Evolutionary conservation across 345 rosid genomes (phyloP).

Genomic region (Salix brachista): DNA sequence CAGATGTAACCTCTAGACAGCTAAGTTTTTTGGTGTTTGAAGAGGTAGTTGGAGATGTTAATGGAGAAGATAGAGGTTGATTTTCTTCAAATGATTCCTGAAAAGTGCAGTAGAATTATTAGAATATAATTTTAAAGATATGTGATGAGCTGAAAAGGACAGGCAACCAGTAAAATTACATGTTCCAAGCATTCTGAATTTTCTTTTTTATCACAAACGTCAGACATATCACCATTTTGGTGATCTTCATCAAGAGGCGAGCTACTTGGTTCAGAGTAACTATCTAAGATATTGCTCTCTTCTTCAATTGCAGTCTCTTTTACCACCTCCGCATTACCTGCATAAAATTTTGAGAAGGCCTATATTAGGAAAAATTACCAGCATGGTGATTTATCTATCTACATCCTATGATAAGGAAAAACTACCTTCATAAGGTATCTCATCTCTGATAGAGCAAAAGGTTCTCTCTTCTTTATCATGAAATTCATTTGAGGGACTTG

Average conservation of each 20-base stretch:
- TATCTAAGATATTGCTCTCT: constrained; percentile 24
- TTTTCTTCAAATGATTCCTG: constrained; percentile 43
- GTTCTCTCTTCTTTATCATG: constrained; percentile 34
- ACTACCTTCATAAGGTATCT: constrained; percentile 46
- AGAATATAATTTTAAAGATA: background rate
- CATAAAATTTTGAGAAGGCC: constrained; percentile 15
- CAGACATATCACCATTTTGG: constrained; percentile 24
- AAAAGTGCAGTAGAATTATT: constrained; percentile 13
- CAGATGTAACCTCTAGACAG: constrained; percentile 41
- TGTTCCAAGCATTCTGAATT: constrained; percentile 25
- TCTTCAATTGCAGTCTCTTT: constrained; percentile 27
- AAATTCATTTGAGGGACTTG: constrained; percentile 22
- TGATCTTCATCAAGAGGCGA: constrained; percentile 23
- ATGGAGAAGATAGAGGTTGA: constrained; percentile 39
- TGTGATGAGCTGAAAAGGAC: constrained; percentile 8
- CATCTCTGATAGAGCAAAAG: constrained; percentile 15
- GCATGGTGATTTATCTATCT: background rate
- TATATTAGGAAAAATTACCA: background rate
- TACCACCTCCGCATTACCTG: constrained; percentile 33
- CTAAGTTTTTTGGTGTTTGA: constrained; percentile 33
- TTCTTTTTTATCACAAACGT: constrained; percentile 29
- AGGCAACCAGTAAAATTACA: constrained; percentile 32
- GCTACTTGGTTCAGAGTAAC: constrained; percentile 27
- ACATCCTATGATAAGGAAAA: constrained; percentile 4
- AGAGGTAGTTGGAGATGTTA: constrained; percentile 43